phyloP scores from a whole-genome alignment of 768 basidiomycete species.

The Leccinum obscurum region DNA sequence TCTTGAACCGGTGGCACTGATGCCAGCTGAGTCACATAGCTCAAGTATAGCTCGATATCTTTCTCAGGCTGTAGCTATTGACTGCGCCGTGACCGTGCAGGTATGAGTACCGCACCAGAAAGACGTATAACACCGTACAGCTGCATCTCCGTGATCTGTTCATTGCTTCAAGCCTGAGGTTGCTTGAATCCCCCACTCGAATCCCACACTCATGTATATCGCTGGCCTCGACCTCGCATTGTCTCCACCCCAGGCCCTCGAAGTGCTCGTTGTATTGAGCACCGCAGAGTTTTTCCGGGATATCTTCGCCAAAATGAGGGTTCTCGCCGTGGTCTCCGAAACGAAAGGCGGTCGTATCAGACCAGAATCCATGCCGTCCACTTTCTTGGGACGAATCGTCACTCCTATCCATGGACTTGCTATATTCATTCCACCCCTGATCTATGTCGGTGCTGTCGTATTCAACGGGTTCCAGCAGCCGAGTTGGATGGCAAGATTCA shows the following conservation, averaged over 20 bases:
- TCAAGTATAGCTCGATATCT: too few species aligned
- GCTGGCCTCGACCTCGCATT: slow-evolving; percentile 14
- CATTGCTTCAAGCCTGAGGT: too few species aligned
- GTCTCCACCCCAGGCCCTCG: slow-evolving; percentile 9
- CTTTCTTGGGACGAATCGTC: slow-evolving; percentile 24
- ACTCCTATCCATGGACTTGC: slow-evolving; percentile 27
- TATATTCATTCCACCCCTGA: slow-evolving; percentile 18
- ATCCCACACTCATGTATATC: slow-evolving; percentile 12
- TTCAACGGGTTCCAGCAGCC: slow-evolving; percentile 31
- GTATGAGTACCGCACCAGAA: too few species aligned
- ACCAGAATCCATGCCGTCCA: slow-evolving; percentile 14
- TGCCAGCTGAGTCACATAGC: too few species aligned
- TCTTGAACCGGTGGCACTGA: too few species aligned
- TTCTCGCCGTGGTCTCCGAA: neutral
- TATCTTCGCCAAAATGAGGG: neutral
- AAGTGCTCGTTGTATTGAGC: slow-evolving; percentile 16
- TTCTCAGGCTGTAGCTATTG: too few species aligned
- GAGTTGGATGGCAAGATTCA: slow-evolving; percentile 28
- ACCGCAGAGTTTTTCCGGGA: slow-evolving; percentile 11
- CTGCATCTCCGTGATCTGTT: too few species aligned
- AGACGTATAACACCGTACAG: too few species aligned
- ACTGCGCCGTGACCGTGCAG: too few species aligned
- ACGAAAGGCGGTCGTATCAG: slow-evolving; percentile 19
- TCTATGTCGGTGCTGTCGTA: slow-evolving; percentile 25
- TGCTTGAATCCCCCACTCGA: too few species aligned